These are phyloP conservation scores for Styphnolobium japonicum DNA, from an alignment of 306 rosid species.

Conservation along the genomic window DNA sequence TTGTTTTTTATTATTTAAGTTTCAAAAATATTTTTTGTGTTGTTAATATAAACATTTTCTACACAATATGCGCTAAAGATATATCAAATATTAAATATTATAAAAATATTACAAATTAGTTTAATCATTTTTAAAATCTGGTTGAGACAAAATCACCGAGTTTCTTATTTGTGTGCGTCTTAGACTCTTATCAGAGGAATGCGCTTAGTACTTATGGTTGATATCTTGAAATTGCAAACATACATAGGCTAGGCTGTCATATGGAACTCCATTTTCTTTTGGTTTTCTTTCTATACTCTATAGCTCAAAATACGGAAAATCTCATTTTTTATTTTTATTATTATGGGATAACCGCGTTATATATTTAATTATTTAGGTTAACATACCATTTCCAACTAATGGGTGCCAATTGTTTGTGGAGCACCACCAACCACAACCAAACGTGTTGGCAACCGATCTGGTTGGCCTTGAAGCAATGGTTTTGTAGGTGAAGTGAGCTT, in stretches of 20 bases:
- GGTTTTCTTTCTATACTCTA: not conserved
- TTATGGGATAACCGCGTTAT: not conserved
- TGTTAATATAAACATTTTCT: too few species aligned
- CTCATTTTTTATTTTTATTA: too few species aligned
- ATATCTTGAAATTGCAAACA: not conserved
- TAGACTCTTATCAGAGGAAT: too few species aligned
- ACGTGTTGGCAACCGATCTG: conserved; percentile 18
- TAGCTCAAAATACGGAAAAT: not conserved
- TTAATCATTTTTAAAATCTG: too few species aligned
- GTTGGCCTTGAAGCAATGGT: conserved; percentile 35
- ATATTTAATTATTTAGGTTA: not conserved
- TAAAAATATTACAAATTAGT: too few species aligned
- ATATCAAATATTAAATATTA: too few species aligned
- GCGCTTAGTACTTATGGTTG: not conserved
- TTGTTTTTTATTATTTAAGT: too few species aligned
- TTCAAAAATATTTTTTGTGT: too few species aligned
- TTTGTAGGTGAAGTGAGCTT: conserved; percentile 29
- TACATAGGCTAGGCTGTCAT: not conserved
- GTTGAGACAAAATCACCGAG: too few species aligned
- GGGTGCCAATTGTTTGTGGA: conserved; percentile 20
- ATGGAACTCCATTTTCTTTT: not conserved
- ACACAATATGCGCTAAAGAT: too few species aligned
- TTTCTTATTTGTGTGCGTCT: too few species aligned
- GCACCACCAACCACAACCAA: conserved; percentile 15
- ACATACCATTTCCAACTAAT: not conserved